Percentiles rank a stretch among this genome's conserved stretches.
Evolutionary conservation across 1,139 yeast species (phyloP).

Genomic region (Suhomyces chickasaworum): DNA sequence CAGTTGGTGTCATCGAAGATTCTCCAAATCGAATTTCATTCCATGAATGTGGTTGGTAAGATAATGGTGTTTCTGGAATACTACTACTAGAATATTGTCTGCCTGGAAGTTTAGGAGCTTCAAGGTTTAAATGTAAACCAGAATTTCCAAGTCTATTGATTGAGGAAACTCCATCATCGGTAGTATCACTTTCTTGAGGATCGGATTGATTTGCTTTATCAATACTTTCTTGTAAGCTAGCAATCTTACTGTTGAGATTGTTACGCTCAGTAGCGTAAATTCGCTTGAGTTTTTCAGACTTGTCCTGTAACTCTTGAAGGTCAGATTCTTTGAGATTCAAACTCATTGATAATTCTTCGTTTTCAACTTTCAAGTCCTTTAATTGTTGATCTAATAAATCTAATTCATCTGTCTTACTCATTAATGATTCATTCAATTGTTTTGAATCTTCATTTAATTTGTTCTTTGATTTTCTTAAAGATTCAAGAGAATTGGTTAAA

Average conservation of each 20-base stretch:
- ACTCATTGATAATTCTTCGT: constrained; percentile 24
- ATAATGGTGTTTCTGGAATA: constrained; percentile 11
- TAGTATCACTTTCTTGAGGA: not conserved
- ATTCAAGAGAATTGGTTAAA: constrained; percentile 43
- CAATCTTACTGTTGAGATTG: constrained; percentile 31
- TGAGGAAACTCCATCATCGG: constrained; percentile 1
- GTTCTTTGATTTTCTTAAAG: constrained; percentile 34
- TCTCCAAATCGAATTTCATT: constrained; percentile 36
- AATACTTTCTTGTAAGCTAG: constrained; percentile 26
- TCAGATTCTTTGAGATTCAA: constrained; percentile 31
- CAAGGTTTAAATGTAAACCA: constrained; percentile 22
- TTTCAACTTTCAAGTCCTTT: constrained; percentile 17
- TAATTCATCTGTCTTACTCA: constrained; percentile 27
- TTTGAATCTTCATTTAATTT: constrained; percentile 35
- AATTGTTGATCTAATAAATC: constrained; percentile 21
- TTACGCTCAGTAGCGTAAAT: constrained; percentile 37
- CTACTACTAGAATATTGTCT: constrained; percentile 9
- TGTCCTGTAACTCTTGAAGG: constrained; percentile 30
- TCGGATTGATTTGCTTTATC: constrained; percentile 1
- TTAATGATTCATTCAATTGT: constrained; percentile 23
- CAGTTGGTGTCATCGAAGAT: constrained; percentile 22
- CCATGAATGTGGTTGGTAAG: constrained; percentile 12
- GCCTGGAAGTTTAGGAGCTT: constrained; percentile 13
- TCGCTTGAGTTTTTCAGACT: constrained; percentile 31
- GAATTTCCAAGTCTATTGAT: constrained; percentile 5